Percentiles rank a stretch among this genome's conserved stretches.
Conservation (phyloP, 164 flowering plant species). For the Umbilicus rupestris region DNA sequence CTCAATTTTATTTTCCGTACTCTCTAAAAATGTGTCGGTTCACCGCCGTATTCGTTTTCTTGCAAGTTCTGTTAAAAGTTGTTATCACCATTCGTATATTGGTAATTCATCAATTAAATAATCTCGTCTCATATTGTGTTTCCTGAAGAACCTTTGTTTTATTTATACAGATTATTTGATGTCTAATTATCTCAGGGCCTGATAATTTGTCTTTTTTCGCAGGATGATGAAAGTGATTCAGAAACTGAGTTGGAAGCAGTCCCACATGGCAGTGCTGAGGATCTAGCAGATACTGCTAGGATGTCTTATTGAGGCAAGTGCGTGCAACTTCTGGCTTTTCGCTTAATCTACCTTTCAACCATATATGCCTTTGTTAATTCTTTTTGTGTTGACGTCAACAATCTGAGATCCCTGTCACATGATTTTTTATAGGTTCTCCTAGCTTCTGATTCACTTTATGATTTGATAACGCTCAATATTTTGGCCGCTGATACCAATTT, state of each 20-base stretch:
- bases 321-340: background rate
- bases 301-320: conserved; percentile 68
- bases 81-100: no score
- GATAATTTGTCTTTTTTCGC: conserved; percentile 11
- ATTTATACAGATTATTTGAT: background rate
- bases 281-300: conserved; percentile 59
- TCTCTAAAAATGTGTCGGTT: no score
- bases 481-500: background rate
- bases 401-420: background rate
- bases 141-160: background rate
- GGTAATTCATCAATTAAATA: no score
- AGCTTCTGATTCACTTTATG: background rate
- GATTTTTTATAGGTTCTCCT: conserved; percentile 1
- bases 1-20: no score
- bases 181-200: background rate
- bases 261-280: conserved; percentile 52
- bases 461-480: background rate
- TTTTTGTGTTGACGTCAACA: background rate
- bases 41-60: no score
- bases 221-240: conserved; percentile 96
- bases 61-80: no score
- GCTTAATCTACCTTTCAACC: background rate
- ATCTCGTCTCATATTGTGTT: background rate
- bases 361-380: background rate
- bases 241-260: conserved; percentile 71